Conservation (phyloP, 2,329 filamentous ascomycete species). For the Cryoendolithus antarcticus region DNA sequence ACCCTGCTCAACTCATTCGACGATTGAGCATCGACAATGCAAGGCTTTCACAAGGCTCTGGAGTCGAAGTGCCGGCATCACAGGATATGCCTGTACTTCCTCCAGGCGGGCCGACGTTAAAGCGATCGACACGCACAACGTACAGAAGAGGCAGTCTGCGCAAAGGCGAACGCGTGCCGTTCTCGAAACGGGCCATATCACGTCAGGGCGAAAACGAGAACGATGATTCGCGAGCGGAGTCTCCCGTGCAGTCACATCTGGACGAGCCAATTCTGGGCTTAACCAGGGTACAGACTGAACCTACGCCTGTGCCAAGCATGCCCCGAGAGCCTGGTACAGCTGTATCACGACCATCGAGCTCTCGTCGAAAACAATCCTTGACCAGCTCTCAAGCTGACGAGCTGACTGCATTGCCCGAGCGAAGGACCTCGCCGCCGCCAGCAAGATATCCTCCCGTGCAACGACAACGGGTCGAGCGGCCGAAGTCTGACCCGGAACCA, state of each 20-base stretch:
- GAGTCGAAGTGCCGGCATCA: slow-evolving; percentile 26
- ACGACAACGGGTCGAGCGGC: too few species aligned
- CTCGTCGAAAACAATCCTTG: too few species aligned
- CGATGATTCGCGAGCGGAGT: slow-evolving; percentile 38
- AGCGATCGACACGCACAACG: slow-evolving; percentile 81
- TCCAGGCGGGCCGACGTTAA: slow-evolving; percentile 61
- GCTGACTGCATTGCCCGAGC: too few species aligned
- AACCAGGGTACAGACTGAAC: slow-evolving; percentile 55
- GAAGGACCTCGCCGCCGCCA: too few species aligned
- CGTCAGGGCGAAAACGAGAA: slow-evolving; percentile 47
- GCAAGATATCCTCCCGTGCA: too few species aligned
- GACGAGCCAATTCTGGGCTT: slow-evolving; percentile 41
- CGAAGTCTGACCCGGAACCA: too few species aligned
- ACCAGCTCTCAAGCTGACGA: too few species aligned
- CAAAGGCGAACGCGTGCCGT: slow-evolving; percentile 61
- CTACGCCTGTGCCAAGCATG: slow-evolving; percentile 37
- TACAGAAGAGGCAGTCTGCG: slow-evolving; percentile 81
- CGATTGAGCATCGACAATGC: slow-evolving; percentile 48
- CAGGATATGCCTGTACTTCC: slow-evolving; percentile 84
- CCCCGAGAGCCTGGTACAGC: slow-evolving; percentile 20
- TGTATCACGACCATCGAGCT: too few species aligned
- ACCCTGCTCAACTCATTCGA: slow-evolving; percentile 60
- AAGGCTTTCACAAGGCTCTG: slow-evolving; percentile 23
- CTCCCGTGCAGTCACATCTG: slow-evolving; percentile 28
- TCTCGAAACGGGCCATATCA: slow-evolving; percentile 58